phyloP scores from a whole-genome alignment of 192 early-diverging fungal genomes.

The Phlyctochytrium planicorne region DNA sequence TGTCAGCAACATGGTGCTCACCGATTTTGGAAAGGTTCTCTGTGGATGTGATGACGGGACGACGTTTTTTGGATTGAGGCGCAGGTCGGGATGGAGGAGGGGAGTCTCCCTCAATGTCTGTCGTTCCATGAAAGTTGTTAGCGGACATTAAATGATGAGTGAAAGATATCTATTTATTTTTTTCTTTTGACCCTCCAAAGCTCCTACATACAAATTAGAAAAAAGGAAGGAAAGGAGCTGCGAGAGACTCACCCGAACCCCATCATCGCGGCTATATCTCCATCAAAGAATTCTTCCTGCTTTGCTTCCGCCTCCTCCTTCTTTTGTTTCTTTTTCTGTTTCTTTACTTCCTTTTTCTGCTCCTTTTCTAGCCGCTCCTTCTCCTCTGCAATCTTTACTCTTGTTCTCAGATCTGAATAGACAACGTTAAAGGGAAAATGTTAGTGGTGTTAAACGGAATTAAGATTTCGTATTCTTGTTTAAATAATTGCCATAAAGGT shows the following conservation, averaged over 20 bases:
- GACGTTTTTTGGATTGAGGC: neutral
- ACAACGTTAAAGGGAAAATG: too few species aligned
- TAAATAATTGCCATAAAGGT: too few species aligned
- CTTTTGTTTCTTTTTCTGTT: conserved; percentile 56
- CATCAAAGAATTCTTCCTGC: conserved; percentile 38
- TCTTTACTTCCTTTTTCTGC: conserved; percentile 49
- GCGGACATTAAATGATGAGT: neutral
- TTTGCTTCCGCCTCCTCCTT: conserved; percentile 36
- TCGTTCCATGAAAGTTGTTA: neutral
- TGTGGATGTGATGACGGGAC: neutral
- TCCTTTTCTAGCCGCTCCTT: conserved; percentile 69
- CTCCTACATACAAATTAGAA: too few species aligned
- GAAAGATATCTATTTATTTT: too few species aligned
- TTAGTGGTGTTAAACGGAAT: too few species aligned
- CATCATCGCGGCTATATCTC: conserved; percentile 76
- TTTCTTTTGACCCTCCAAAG: too few species aligned
- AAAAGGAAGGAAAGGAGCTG: too few species aligned
- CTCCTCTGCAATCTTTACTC: conserved; percentile 62
- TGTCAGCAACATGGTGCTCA: neutral
- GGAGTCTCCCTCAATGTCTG: neutral
- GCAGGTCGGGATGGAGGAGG: neutral
- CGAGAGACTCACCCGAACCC: too few species aligned
- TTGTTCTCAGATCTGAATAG: conserved; percentile 62
- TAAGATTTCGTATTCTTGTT: too few species aligned
- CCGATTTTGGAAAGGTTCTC: neutral